phyloP scores from a whole-genome alignment of 257 asterid species.

The Paraleonurus japonicus region DNA sequence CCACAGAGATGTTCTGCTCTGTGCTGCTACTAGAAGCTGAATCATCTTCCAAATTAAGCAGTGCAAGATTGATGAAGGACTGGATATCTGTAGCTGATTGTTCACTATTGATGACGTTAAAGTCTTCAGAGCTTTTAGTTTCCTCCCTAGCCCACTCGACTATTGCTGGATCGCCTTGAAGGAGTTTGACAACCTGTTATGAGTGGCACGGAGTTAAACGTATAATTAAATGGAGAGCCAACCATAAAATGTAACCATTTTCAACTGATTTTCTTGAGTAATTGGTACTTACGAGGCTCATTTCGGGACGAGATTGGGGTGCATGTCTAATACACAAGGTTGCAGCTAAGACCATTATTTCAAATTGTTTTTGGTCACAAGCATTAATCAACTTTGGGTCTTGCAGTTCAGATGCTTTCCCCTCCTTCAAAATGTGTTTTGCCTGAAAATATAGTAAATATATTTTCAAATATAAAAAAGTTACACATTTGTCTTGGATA shows the following conservation, averaged over 20 bases:
- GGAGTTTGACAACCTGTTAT: slow-evolving; percentile 73
- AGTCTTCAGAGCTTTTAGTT: slow-evolving; percentile 41
- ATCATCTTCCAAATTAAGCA: slow-evolving; percentile 70
- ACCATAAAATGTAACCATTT: background rate
- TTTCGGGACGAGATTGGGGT: slow-evolving; percentile 71
- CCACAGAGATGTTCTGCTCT: slow-evolving; percentile 67
- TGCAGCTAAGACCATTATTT: slow-evolving; percentile 73
- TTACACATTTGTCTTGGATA: background rate
- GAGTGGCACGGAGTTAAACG: slow-evolving; percentile 1
- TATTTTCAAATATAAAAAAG: background rate
- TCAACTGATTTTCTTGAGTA: background rate
- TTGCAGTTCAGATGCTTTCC: slow-evolving; percentile 47
- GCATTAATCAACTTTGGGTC: slow-evolving; percentile 57
- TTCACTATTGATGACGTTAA: slow-evolving; percentile 37
- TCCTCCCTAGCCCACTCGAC: slow-evolving; percentile 60
- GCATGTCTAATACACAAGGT: slow-evolving; percentile 65
- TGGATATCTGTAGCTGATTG: slow-evolving; percentile 57
- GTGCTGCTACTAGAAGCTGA: slow-evolving; percentile 64
- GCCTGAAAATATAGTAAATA: slow-evolving; percentile 50
- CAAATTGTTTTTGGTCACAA: slow-evolving; percentile 55
- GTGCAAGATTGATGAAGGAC: slow-evolving; percentile 74
- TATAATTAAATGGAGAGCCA: background rate
- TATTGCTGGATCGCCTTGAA: slow-evolving; percentile 56
- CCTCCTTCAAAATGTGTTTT: slow-evolving; percentile 55
- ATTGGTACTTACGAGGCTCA: slow-evolving; percentile 49